Percentiles rank a stretch among this genome's conserved stretches.
These are phyloP conservation scores for Lactifluus volemus DNA, from an alignment of 768 basidiomycete species.

Conservation along the genomic window DNA sequence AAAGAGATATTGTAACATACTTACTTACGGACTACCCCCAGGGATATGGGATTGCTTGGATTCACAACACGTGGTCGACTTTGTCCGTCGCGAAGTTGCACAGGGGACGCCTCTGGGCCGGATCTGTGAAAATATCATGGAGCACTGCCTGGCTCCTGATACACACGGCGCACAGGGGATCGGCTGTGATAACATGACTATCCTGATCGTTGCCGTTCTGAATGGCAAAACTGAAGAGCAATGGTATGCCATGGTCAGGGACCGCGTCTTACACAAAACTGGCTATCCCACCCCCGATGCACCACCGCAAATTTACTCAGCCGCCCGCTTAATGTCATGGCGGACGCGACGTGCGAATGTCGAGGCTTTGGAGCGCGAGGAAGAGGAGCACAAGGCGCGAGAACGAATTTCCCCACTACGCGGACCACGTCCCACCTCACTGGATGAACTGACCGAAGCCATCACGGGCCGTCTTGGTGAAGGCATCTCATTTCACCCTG, in stretches of 20 bases:
- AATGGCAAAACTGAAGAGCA: constrained; percentile 82
- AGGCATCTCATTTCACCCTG: constrained; percentile 60
- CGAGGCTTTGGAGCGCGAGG: constrained; percentile 44
- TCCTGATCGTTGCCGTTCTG: constrained; percentile 82
- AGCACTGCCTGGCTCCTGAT: constrained; percentile 90
- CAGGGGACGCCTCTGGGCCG: constrained; percentile 71
- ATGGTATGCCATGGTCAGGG: constrained; percentile 86
- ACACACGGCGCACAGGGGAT: constrained; percentile 85
- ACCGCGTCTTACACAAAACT: constrained; percentile 66
- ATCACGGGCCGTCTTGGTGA: constrained; percentile 6
- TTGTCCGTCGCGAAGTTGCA: constrained; percentile 73
- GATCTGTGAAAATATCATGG: constrained; percentile 85
- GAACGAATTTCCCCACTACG: constrained; percentile 1
- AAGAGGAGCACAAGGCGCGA: constrained; percentile 24
- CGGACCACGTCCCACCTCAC: not conserved
- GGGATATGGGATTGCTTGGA: constrained; percentile 98
- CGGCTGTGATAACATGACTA: constrained; percentile 99
- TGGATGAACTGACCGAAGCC: constrained; percentile 16
- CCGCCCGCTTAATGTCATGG: constrained; percentile 54
- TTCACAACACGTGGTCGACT: constrained; percentile 89
- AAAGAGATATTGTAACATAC: not conserved
- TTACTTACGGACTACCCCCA: constrained; percentile 27
- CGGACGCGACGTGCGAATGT: constrained; percentile 37
- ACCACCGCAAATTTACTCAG: constrained; percentile 69
- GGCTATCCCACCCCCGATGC: constrained; percentile 72